Percentiles rank a stretch among this genome's conserved stretches.
Conservation (phyloP, 2,329 filamentous ascomycete genomes). For the Ascochyta pisi region DNA sequence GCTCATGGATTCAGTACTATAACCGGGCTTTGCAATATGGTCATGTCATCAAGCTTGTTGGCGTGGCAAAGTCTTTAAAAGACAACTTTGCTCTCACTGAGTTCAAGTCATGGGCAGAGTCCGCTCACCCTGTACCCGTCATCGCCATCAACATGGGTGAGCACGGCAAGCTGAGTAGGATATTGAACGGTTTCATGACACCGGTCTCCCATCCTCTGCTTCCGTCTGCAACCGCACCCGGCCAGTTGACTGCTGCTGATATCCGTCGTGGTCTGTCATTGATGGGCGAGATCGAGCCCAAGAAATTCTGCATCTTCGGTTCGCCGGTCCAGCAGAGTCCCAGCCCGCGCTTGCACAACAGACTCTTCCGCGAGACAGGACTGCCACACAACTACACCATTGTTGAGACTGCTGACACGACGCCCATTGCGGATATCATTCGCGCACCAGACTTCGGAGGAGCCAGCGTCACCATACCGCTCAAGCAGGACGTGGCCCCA, state of each 20-base stretch:
- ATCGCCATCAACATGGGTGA: conserved; percentile 97
- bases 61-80: conserved; percentile 74
- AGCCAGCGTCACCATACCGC: conserved; percentile 91
- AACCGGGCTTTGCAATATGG: conserved; percentile 89
- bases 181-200: conserved; percentile 91
- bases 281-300: conserved; percentile 77
- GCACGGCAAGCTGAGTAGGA: conserved; percentile 84
- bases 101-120: conserved; percentile 79
- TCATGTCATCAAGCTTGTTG: conserved; percentile 93
- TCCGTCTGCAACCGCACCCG: conserved; percentile 92
- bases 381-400: conserved; percentile 83
- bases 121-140: conserved; percentile 78
- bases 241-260: conserved; percentile 88
- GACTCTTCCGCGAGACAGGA: conserved; percentile 76
- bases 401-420: conserved; percentile 73
- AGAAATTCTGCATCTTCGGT: conserved; percentile 86
- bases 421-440: conserved; percentile 68
- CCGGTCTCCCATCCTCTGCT: conserved; percentile 88
- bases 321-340: conserved; percentile 81
- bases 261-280: conserved; percentile 81
- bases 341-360: conserved; percentile 89
- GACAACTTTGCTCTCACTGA: conserved; percentile 86
- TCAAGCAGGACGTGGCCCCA: conserved; percentile 87
- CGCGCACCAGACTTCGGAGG: conserved; percentile 80
- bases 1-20: conserved; percentile 90